Evolutionary conservation across 441 rosid genomes (phyloP).

Genomic region (Populus hybrid): DNA sequence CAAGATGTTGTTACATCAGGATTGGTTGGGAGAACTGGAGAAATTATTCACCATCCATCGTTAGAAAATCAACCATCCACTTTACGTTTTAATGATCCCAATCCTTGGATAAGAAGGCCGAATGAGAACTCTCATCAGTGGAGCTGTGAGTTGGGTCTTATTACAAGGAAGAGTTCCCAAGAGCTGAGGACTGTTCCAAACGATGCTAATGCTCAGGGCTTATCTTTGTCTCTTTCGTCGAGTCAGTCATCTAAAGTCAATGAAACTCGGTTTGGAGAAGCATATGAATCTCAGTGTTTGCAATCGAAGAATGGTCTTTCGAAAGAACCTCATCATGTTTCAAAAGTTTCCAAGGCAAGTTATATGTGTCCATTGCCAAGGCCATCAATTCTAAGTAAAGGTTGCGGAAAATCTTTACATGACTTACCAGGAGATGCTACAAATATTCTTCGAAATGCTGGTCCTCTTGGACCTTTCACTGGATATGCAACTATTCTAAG

Average conservation of each 20-base stretch:
- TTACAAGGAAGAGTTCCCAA: constrained; percentile 16
- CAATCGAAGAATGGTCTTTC: constrained; percentile 10
- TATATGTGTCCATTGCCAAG: constrained; percentile 16
- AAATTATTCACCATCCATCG: constrained; percentile 24
- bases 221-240: constrained; percentile 51
- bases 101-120: constrained; percentile 27
- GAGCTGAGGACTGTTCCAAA: constrained; percentile 12
- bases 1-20: constrained; percentile 36
- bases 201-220: constrained; percentile 32
- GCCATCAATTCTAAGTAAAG: constrained; percentile 23
- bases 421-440: constrained; percentile 29
- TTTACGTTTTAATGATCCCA: constrained; percentile 9
- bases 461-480: constrained; percentile 70
- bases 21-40: constrained; percentile 19
- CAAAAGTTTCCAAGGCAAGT: constrained; percentile 11
- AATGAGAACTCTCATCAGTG: constrained; percentile 22
- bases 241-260: constrained; percentile 27
- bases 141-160: constrained; percentile 25
- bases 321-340: constrained; percentile 24
- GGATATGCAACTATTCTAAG: constrained; percentile 68
- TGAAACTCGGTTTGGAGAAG: constrained; percentile 24
- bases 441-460: constrained; percentile 24
- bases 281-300: constrained; percentile 18
- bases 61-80: constrained; percentile 25
- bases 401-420: constrained; percentile 28